Evolutionary conservation across 2,329 filamentous ascomycete genomes (phyloP), one percentile per base, ranked within the genome.

Genomic region (Colletotrichum tofieldiae): DNA sequence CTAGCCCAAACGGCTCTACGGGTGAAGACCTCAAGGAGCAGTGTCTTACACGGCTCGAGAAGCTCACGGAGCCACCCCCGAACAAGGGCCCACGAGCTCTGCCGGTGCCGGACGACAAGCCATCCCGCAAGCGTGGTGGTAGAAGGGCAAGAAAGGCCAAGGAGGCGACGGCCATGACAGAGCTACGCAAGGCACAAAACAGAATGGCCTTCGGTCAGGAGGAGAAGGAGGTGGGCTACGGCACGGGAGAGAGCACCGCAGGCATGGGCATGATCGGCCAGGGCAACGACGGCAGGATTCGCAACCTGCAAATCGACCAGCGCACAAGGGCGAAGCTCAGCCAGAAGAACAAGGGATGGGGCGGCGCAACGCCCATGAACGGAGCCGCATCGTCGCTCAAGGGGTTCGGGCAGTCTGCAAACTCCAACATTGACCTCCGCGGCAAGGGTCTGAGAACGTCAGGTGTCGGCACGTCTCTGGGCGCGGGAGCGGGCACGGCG

Each of bases 341-440:
- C 79, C 95, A 95, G 81, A 98, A 97, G 85, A 97, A 96, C 83
- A 95, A 97, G 78, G 96, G 96, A 35, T 99, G 96, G 96, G 96
- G 95, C 67, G 91, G 88, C 55, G 88, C 90, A 82, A 92, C 92
- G 45, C 87, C 90, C 4, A 83, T 90, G 61, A 86, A 88, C 73
- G 92, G 92, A 71, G 88, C 91, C 4, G 93, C 93, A n/a, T 95
- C 95, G 1, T 96, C 94, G 37, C 89, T 98, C 69, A 91, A 94
- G 70, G 92, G 92, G 5, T 94, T 97, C 75, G 93, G 93, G 23
- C 90, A 91, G 75, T 85, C 87, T 14, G 88, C 88, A 29, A 89
- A 89, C 20, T 85, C 86, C 64, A 89, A 90, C 61, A 94, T 86
- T 83, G 94, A 86, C 77, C 87, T 98, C 23, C 91, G 93, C 59